Evolutionary conservation across 148 eudicot genomes (phyloP), one percentile per base, ranked within the genome.

Genomic region (Heliosperma pusillum): DNA sequence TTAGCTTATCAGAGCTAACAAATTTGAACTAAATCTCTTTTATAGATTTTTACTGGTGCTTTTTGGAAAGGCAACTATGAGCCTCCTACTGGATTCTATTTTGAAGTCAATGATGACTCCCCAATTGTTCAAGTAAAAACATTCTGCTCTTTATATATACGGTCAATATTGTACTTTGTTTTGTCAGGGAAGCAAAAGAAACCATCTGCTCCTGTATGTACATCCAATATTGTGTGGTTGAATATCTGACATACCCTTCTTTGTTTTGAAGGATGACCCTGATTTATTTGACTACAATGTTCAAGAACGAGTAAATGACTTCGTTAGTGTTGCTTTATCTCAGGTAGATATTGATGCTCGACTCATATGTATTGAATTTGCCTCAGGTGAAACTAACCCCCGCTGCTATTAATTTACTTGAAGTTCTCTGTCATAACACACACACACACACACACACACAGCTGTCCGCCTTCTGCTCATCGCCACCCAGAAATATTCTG

Each of bases 251-350:
- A 30, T 40, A 44, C 11, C 17, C 3, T 65, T 56, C 58, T 42
- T 79, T 81, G 10, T 78, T 58, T 53, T 88, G 86, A 85, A 96
- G 99, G 99, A 96, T 86, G 82, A 96, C 81, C 79, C 84, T 74
- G 75, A 83, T 69, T 82, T 96, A 86, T 96, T 92, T 73, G 99
- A 96, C 84, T 96, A 96, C 86, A 96, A 96, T 82, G 99, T 96
- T 71, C 85, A 88, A 79, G 89, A 90, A 47, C 92, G 97, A 61
- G 97, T 96, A 40, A 73, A 92, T 75, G 94, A 77, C 83, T 96
- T 96, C 80, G 97, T 96, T 68, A 92, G 90, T 75, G 99, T 89
- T 77, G 99, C 99, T 67, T 21, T 88, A 47, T 64, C 91, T 22
- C 97, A 92, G 94, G 99, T 90, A 83, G 73, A 76, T 65, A 17